These are phyloP conservation scores for Pseudogymnoascus sp. DNA, from an alignment of 2,329 filamentous ascomycete genomes.

Conservation along the genomic window DNA sequence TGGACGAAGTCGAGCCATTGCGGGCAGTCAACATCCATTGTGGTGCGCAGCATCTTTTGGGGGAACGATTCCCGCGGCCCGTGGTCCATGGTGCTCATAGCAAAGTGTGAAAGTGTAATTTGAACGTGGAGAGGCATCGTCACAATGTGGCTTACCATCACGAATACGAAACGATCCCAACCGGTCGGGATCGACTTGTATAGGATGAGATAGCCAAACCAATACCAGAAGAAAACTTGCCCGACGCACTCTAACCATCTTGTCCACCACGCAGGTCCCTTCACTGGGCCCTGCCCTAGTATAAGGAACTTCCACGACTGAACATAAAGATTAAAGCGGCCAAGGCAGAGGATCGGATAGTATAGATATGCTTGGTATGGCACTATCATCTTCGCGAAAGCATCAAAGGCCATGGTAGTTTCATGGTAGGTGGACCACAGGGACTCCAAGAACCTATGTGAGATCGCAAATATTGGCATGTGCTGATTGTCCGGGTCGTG, in stretches of 20 bases:
- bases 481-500: slow-evolving; percentile 95
- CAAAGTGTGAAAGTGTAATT: slow-evolving; percentile 87
- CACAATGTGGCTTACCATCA: slow-evolving; percentile 73
- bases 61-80: slow-evolving; percentile 80
- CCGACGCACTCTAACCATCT: slow-evolving; percentile 71
- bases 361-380: slow-evolving; percentile 75
- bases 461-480: slow-evolving; percentile 81
- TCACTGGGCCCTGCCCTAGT: slow-evolving; percentile 60
- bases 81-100: slow-evolving; percentile 84
- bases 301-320: slow-evolving; percentile 75
- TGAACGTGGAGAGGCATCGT: slow-evolving; percentile 80
- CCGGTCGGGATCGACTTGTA: slow-evolving; percentile 65
- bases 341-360: slow-evolving; percentile 72
- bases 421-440: slow-evolving; percentile 80
- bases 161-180: slow-evolving; percentile 62
- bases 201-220: slow-evolving; percentile 77
- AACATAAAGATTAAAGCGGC: slow-evolving; percentile 79
- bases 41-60: slow-evolving; percentile 84
- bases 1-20: slow-evolving; percentile 85
- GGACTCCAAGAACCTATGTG: slow-evolving; percentile 68
- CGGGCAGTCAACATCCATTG: slow-evolving; percentile 88
- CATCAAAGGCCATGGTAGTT: slow-evolving; percentile 70
- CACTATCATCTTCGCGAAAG: slow-evolving; percentile 61
- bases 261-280: slow-evolving; percentile 76
- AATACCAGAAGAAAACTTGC: slow-evolving; percentile 74